Conservation (phyloP, 1,139 yeast genomes). For the Yamadazyma conglobata region DNA sequence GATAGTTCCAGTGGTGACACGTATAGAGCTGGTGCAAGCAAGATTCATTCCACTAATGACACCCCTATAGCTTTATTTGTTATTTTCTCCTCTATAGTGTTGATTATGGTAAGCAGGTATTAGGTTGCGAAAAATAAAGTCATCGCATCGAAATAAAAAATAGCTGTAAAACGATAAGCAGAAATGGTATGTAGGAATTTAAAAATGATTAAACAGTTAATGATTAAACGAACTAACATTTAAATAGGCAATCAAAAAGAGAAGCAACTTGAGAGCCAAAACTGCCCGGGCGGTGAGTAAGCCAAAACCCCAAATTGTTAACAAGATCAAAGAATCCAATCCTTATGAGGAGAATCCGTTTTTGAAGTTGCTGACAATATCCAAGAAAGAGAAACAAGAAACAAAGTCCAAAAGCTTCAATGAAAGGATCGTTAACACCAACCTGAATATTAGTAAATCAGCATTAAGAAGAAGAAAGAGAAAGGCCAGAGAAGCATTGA, state of each 20-base stretch:
- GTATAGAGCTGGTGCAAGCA: slow-evolving; percentile 4
- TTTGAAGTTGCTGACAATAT: slow-evolving; percentile 49
- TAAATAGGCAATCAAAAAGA: slow-evolving; percentile 39
- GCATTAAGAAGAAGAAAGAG: slow-evolving; percentile 64
- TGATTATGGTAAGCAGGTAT: slow-evolving; percentile 1
- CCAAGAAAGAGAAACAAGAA: slow-evolving; percentile 53
- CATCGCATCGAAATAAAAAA: no score
- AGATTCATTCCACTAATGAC: slow-evolving; percentile 1
- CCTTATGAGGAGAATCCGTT: slow-evolving; percentile 48
- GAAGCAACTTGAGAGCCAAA: slow-evolving; percentile 35
- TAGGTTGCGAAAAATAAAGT: slow-evolving; percentile 2
- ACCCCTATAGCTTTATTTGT: slow-evolving; percentile 2
- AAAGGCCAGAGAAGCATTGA: slow-evolving; percentile 57
- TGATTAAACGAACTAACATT: no score
- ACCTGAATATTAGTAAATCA: slow-evolving; percentile 56
- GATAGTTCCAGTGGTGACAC: slow-evolving; percentile 1
- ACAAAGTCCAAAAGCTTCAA: slow-evolving; percentile 30
- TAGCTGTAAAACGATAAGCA: neutral
- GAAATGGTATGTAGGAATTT: slow-evolving; percentile 11
- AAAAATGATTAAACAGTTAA: slow-evolving; percentile 14
- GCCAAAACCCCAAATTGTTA: slow-evolving; percentile 9
- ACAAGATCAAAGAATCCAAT: slow-evolving; percentile 28
- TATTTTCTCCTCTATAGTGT: slow-evolving; percentile 1
- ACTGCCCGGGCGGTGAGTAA: slow-evolving; percentile 21
- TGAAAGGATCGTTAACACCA: slow-evolving; percentile 31